Evolutionary conservation across 2,329 filamentous ascomycete genomes (phyloP), one percentile per base, ranked within the genome.

Genomic region (Domatiomyces catenatus): DNA sequence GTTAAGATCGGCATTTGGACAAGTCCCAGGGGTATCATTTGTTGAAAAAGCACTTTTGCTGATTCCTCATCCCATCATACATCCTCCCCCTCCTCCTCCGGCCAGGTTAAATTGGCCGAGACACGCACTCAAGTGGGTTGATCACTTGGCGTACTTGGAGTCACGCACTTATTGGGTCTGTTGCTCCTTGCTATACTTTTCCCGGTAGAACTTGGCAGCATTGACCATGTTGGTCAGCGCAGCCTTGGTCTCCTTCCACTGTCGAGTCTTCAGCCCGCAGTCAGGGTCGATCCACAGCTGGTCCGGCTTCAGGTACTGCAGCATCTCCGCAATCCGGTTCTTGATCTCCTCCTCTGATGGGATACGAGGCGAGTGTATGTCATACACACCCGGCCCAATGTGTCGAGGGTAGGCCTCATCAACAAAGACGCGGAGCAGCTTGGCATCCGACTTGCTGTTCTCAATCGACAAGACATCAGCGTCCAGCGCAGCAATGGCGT

Each of bases 211-310:
- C 81, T 95, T 95, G 77, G 92, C 90, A 52, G 92, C 92, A 69
- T 90, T 89, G 73, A 98, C 90, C 87, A 98, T 84, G 83, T 95
- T 94, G 75, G 75, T 75, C 67, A 98, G 75, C 53, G 90, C 86
- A 67, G 87, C 87, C 84, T 95, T 96, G 71, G 89, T 94, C 82
- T 98, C 90, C 71, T 84, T 81, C 90, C 92, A 96, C 76, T 94
- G 85, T 64, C 92, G 86, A 62, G 92, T 98, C 87, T 98, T 98
- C 54, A 98, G 82, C 77, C 92, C 92, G 68, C 92, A 98, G 77
- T 98, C 92, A 61, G 92, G 92, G 79, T 98, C 90, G 75, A 96
- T 86, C 92, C 92, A 98, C 69, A 98, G 86, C 80, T 98, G 92
- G 66, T 95, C 88, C 53, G 89, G 89, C 79, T 88, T 90, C 73